Evolutionary conservation across 495 filamentous ascomycete genomes (phyloP).

Genomic region (Hypoxylon trugodes): DNA sequence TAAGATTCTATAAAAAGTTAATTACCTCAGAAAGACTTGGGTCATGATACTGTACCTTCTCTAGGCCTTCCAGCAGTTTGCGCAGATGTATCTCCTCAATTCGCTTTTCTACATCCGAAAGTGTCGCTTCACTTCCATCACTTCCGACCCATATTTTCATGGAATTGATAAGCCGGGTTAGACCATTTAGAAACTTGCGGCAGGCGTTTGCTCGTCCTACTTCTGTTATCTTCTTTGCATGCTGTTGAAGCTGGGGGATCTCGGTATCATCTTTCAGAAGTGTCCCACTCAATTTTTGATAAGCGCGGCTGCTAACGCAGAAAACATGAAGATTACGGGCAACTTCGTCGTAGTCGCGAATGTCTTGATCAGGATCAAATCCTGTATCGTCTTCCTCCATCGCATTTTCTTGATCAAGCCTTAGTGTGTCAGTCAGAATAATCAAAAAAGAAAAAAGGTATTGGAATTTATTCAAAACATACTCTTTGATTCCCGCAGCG

Average conservation of each 20-base stretch:
- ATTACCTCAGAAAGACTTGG: conserved; percentile 17
- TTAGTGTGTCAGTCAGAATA: conserved; percentile 16
- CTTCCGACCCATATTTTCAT: conserved; percentile 64
- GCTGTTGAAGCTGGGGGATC: conserved; percentile 67
- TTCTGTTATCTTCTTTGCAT: conserved; percentile 69
- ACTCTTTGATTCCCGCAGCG: conserved; percentile 64
- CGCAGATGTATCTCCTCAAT: conserved; percentile 53
- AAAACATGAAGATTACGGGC: conserved; percentile 68
- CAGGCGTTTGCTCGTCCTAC: conserved; percentile 34
- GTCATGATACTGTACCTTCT: conserved; percentile 47
- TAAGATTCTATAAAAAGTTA: conserved; percentile 41
- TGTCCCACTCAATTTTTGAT: conserved; percentile 67
- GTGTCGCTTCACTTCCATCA: conserved; percentile 52
- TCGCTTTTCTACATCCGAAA: conserved; percentile 54
- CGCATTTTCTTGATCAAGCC: conserved; percentile 47
- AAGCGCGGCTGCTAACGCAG: conserved; percentile 68
- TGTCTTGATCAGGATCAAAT: conserved; percentile 57
- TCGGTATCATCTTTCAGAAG: conserved; percentile 56
- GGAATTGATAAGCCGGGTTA: conserved; percentile 66
- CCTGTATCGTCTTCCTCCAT: conserved; percentile 42
- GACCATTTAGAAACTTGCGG: conserved; percentile 54
- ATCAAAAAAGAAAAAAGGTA: neutral
- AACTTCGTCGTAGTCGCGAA: conserved; percentile 67
- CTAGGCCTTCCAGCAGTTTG: conserved; percentile 53
- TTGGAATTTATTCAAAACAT: conserved; percentile 22